Base-by-base conservation (phyloP, 805 yeast species). In the Zygosaccharomyces kombuchaensis region DNA sequence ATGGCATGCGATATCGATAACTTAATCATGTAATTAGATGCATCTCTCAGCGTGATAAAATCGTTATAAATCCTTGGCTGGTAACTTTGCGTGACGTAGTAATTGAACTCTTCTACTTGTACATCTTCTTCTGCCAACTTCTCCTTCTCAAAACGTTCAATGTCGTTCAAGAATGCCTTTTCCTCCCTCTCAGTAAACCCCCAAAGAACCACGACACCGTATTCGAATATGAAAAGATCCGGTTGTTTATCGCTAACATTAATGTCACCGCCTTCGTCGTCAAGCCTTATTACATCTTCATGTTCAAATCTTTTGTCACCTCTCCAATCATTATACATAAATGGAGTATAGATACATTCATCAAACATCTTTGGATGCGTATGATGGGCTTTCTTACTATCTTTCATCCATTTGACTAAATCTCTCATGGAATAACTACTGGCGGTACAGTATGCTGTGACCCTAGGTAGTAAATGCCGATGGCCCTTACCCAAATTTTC, bases 151-250 rank as follows among this genome's bases (percentile, higher is more conserved):
- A 90, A 93, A 50, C 79, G 80, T n/a, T 91, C 95, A 54, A 93
- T 69, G 59, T 91, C 97, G 41, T 76, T 76, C 45, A 93, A 68
- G 55, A 93, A 87, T 41, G 88, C 81, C 53, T 69, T 72, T 62
- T 93, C 99, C 65, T 93, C 98, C 43, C 80, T 76, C 44, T 80
- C 75, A 1, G 88, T 79, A 59, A 87, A 93, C 0, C 99, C 99
- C 99, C 99, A 93, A 71, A 93, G 69, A 1, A 93, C 96, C 26
- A 88, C 81, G n/a, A 93, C 99, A 16, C 99, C 99, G 65, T 93
- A 93, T 58, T 90, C 96, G 69, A 93, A 93, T 6, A 93, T 72
- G 60, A 90, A 93, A 7, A 89, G 72, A 61, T 90, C 98, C 8
- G 82, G 82, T 23, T 78, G 75, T 48, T 78, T 75, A 56, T 82